Base-by-base conservation (phyloP, 2,329 filamentous ascomycete genomes). In the Botrytis aclada region DNA sequence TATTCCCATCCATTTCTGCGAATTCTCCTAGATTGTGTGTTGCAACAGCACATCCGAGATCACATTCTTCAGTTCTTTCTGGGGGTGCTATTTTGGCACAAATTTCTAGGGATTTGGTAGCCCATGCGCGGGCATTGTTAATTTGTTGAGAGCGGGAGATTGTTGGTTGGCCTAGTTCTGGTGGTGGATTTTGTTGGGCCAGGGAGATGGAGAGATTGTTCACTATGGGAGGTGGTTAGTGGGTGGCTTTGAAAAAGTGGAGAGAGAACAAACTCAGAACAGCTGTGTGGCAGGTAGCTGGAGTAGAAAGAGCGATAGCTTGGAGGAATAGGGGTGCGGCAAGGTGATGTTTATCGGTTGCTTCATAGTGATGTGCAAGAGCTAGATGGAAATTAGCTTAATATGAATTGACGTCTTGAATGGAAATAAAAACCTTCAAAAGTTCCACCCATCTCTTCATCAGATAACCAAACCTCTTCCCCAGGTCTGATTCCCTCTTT, bases 11-110 rank as follows among this genome's bases (percentile, higher is more conserved):
- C 87, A 96, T 90, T 76, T 92, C 89, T 0, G 93, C 91, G 77
- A 98, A 91, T 78, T 97, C 93, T 37, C 90, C 95, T 70, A 97
- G 87, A 80, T 97, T 97, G 81, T 93, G 92, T n/a, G 93, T 89
- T 12, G 95, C 92, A 9, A 92, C 92, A 3, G 92, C 92, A 79
- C 95, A 98, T 1, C 92, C 93, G 72, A 92, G 82, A 80, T 97
- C 94, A 79, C 95, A 98, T 79, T 97, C 93, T 67, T 90, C 86
- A 3, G 89, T 93, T 58, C 93, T 86, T 5, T 89, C 84, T 0
- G 92, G 88, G 6, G 90, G 88, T 72, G 86, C 83, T 60, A 97
- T 90, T 41, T 88, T 87, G 12, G 85, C 85, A 1, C 91, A 89
- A 72, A 94, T 88, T 34, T 86, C 85, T 47, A 95, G 83, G 4